Conservation (phyloP, 108 stramenopile genomes). For the Discostella stelligeroides region DNA sequence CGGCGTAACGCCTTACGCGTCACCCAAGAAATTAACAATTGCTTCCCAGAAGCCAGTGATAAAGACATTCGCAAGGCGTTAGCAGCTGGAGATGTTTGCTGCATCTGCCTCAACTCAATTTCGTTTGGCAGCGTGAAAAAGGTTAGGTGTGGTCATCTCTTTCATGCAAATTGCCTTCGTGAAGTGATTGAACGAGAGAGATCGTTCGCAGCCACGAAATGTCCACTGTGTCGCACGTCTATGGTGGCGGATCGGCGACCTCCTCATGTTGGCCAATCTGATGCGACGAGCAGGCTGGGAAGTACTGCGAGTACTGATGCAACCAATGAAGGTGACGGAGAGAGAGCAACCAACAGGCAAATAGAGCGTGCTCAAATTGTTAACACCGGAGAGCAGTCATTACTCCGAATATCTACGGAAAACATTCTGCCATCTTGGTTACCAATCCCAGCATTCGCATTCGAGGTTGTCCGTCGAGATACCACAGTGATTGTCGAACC, state of each 20-base stretch:
- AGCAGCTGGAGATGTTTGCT: constrained; percentile 76
- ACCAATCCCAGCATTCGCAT: constrained; percentile 78
- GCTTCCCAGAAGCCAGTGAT: constrained; percentile 69
- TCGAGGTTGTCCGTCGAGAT: constrained; percentile 78
- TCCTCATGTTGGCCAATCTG: not conserved
- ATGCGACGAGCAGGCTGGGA: not conserved
- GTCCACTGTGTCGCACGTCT: constrained; percentile 75
- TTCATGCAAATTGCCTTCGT: constrained; percentile 76
- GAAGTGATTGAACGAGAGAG: constrained; percentile 80
- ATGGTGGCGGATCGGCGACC: constrained; percentile 50
- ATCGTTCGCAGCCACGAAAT: constrained; percentile 63
- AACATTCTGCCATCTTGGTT: constrained; percentile 76
- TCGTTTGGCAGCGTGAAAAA: constrained; percentile 66
- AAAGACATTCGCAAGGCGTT: constrained; percentile 67
- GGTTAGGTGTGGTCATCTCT: constrained; percentile 75
- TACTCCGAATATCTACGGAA: constrained; percentile 83
- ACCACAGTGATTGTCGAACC: constrained; percentile 30
- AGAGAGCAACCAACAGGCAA: constrained; percentile 1
- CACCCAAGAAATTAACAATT: constrained; percentile 54
- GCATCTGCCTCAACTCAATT: constrained; percentile 79
- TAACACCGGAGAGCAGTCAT: constrained; percentile 57
- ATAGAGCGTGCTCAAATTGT: constrained; percentile 6
- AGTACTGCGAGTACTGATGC: constrained; percentile 8
- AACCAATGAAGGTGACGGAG: constrained; percentile 9
- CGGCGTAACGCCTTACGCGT: constrained; percentile 68